Evolutionary conservation across 441 rosid genomes (phyloP), one percentile per base, ranked within the genome.

Genomic region (Kokia cookei): DNA sequence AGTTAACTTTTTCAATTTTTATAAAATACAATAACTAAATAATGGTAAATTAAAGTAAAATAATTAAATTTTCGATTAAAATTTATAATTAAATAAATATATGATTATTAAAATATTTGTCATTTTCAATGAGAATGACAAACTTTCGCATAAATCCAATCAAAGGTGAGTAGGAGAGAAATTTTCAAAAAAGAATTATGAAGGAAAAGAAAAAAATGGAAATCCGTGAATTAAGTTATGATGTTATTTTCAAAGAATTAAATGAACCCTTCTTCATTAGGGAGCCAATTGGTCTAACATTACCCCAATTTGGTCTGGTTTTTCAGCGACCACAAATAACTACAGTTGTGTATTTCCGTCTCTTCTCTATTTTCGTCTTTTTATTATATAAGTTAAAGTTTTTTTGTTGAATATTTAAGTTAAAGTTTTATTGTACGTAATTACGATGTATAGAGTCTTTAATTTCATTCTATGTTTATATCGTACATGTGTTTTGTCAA

Each of bases 401-500:
- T 22, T n/a, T n/a, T n/a, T n/a, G n/a, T n/a, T n/a, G n/a, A n/a
- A n/a, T n/a, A n/a, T n/a, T n/a, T 19, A 55, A 7, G 0, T 55
- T 22, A 3, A 0, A 7, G 19, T 7, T 3, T 22, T n/a, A n/a
- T n/a, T n/a, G n/a, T 3, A 10, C 8, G 24, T n/a, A 54, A 54
- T 65, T 17, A 15, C 12, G 22, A 22, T 2, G n/a, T 27, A 40
- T 4, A 1, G 35, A 1, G 1, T 4, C 5, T 29, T 29, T 0
- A 29, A 29, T 29, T 29, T 29, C 4, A 29, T 32, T 1, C 4
- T 32, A 5, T 5, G 37, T 32, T 5, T 32, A 5, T 32, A 32
- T 5, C 0, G 1, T 32, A 32, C 0, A 32, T 0, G 1, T 0
- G 0, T 32, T 32, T 32, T 32, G 5, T 5, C 0, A 5, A 0